These are phyloP conservation scores for Pleurotus citrinopileatus DNA, from an alignment of 768 basidiomycete species.

Conservation along the genomic window DNA sequence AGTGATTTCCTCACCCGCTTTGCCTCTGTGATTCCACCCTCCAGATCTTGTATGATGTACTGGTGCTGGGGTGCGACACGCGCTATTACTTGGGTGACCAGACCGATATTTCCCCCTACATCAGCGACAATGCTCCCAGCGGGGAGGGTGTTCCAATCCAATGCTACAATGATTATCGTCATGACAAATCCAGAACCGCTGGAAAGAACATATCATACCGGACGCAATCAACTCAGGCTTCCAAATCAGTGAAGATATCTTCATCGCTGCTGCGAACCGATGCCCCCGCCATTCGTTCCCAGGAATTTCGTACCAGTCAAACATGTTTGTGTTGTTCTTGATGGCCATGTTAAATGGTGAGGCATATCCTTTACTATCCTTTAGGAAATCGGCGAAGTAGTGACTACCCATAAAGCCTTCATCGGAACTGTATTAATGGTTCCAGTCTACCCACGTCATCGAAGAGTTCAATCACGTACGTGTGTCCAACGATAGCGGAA, in stretches of 20 bases:
- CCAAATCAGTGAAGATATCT: background rate
- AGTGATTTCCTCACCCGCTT: background rate
- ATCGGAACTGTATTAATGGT: background rate
- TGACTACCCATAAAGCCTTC: slow-evolving; percentile 4
- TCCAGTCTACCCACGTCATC: background rate
- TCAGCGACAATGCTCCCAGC: background rate
- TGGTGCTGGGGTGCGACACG: background rate
- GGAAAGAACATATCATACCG: no score
- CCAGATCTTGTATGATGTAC: slow-evolving; percentile 2
- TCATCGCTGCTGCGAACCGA: background rate
- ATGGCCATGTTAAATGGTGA: slow-evolving; percentile 17
- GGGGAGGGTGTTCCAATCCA: background rate
- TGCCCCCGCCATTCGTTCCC: background rate
- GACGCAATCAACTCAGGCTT: background rate
- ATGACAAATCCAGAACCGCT: no score
- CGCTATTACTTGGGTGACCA: background rate
- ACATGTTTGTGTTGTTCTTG: slow-evolving; percentile 12
- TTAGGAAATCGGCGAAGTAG: slow-evolving; percentile 7
- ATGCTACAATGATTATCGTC: no score
- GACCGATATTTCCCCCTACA: background rate
- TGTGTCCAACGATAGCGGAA: background rate
- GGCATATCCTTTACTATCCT: slow-evolving; percentile 5
- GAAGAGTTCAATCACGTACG: background rate
- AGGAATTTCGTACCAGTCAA: slow-evolving; percentile 16
- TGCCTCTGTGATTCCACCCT: background rate